A percentile compares a stretch with the other conserved stretches of the same genome.
Conservation (phyloP, 1,139 yeast genomes). For the Suhomyces guaymorum region DNA sequence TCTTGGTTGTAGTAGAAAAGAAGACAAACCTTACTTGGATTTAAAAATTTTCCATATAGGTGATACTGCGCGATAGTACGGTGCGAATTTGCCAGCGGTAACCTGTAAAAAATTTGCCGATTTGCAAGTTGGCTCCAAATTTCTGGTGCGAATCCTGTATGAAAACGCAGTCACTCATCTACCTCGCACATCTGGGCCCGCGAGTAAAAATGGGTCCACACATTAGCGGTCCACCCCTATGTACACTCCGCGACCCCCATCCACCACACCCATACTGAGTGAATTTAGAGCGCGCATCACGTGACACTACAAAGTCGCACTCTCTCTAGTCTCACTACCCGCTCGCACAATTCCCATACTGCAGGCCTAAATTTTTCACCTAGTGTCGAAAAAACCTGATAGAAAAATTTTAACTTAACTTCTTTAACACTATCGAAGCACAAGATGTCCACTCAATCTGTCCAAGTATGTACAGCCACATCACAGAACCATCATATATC, state of each 20-base stretch:
- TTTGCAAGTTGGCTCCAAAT: conserved; percentile 5
- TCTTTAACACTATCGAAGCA: conserved; percentile 15
- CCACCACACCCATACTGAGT: not conserved
- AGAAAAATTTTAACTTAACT: conserved; percentile 17
- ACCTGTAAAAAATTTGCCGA: conserved; percentile 5
- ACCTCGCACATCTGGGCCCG: conserved; percentile 4
- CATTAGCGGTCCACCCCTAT: not conserved
- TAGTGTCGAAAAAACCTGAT: conserved; percentile 12
- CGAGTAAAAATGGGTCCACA: conserved; percentile 4
- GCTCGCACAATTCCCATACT: conserved; percentile 9
- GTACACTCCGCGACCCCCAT: not conserved
- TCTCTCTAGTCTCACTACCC: no score
- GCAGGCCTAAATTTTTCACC: conserved; percentile 13
- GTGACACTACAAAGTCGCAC: conserved; percentile 3
- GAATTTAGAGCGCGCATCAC: no score
- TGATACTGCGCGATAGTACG: conserved; percentile 9
- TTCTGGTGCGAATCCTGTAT: conserved; percentile 1
- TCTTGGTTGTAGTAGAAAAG: conserved; percentile 21
- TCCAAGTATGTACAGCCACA: conserved; percentile 55
- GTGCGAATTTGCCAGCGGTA: conserved; percentile 4
- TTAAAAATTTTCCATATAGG: conserved; percentile 14
- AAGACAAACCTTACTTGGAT: conserved; percentile 6
- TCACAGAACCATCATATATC: no score
- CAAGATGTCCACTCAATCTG: conserved; percentile 64
- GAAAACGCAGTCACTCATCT: conserved; percentile 13